phyloP scores from a whole-genome alignment of 2,329 filamentous ascomycete genomes.

The Trichoderma sp. region DNA sequence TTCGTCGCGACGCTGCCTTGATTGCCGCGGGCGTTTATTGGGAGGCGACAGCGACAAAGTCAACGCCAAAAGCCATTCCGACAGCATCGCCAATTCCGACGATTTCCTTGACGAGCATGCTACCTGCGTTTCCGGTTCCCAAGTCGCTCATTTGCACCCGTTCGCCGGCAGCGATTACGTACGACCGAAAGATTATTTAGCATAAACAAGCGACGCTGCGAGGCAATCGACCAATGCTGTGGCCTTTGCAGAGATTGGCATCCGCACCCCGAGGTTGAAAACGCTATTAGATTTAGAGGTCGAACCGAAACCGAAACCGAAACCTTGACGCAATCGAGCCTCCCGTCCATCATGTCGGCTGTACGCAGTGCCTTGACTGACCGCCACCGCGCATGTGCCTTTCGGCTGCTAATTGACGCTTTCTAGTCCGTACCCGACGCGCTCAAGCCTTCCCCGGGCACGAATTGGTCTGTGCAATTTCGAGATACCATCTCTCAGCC shows the following conservation, averaged over 20 bases:
- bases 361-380: conserved; percentile 24
- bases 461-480: conserved; percentile 34
- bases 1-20: background rate
- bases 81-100: background rate
- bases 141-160: conserved; percentile 2
- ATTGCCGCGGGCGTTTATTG: background rate
- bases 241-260: conserved; percentile 18
- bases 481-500: conserved; percentile 68
- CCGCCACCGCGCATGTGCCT: background rate
- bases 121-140: background rate
- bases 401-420: conserved; percentile 12
- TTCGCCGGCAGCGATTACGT: background rate
- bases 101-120: conserved; percentile 14
- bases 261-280: conserved; percentile 23
- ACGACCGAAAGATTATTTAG: background rate
- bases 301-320: conserved; percentile 26
- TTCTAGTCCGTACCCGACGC: conserved; percentile 29
- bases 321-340: conserved; percentile 11
- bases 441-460: conserved; percentile 26
- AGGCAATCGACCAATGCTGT: conserved; percentile 20
- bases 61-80: background rate
- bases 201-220: conserved; percentile 18
- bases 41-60: background rate
- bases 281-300: conserved; percentile 10
- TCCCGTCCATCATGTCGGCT: conserved; percentile 30